Percentiles rank a stretch among this genome's conserved stretches.
phyloP scores from a whole-genome alignment of 2,329 filamentous ascomycete genomes.

The Fusarium staphyleae region DNA sequence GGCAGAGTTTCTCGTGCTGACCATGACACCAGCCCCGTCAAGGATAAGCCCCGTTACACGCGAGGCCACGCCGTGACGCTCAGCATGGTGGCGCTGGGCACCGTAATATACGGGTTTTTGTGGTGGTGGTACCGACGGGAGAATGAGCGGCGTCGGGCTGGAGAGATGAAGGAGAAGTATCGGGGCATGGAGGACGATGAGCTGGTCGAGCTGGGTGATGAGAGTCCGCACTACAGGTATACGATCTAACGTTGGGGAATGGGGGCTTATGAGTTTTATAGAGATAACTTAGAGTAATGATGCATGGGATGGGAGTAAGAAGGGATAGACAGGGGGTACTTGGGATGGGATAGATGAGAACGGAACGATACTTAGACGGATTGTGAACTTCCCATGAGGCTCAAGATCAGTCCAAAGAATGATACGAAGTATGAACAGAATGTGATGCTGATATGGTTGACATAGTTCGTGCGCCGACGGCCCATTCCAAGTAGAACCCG shows the following conservation, averaged over 20 bases:
- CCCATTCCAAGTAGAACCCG: too few species aligned
- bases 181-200: conserved; percentile 54
- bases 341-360: neutral
- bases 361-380: too few species aligned
- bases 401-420: too few species aligned
- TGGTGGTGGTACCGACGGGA: conserved; percentile 58
- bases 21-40: conserved; percentile 48
- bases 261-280: neutral
- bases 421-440: too few species aligned
- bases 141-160: conserved; percentile 55
- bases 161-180: conserved; percentile 49
- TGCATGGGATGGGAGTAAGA: neutral
- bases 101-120: conserved; percentile 60
- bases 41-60: conserved; percentile 64
- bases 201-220: conserved; percentile 59
- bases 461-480: too few species aligned
- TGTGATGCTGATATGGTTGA: too few species aligned
- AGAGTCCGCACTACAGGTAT: conserved; percentile 59
- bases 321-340: neutral
- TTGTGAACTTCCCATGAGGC: too few species aligned
- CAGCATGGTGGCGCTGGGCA: conserved; percentile 62
- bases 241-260: conserved; percentile 43
- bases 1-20: conserved; percentile 12
- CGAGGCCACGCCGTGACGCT: conserved; percentile 68
- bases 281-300: neutral